Percentiles rank a stretch among this genome's conserved stretches.
phyloP scores from a whole-genome alignment of 2,329 filamentous ascomycete genomes.

The Nemania abortiva region DNA sequence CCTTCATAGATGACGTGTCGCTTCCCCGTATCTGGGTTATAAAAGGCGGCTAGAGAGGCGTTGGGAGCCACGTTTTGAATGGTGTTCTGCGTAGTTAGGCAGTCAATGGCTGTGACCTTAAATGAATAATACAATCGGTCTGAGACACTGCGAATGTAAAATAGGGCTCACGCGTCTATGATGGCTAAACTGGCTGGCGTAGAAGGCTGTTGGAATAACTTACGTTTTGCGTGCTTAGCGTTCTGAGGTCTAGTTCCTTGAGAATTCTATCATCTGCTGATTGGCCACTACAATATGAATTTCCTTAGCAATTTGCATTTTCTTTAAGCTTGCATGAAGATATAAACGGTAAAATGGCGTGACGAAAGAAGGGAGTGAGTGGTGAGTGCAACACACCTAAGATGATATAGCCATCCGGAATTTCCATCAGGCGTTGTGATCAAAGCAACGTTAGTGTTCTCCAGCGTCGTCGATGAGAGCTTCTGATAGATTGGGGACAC shows the following conservation, averaged over 20 bases:
- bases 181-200: no score
- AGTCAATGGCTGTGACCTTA: neutral
- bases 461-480: neutral
- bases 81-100: neutral
- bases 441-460: neutral
- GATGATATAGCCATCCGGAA: constrained; percentile 12
- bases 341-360: no score
- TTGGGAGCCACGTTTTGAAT: constrained; percentile 2
- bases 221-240: neutral
- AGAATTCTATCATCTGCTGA: neutral
- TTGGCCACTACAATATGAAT: neutral
- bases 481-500: constrained; percentile 16
- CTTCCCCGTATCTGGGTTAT: neutral
- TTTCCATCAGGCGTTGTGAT: constrained; percentile 4
- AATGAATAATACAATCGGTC: no score
- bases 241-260: neutral
- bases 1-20: constrained; percentile 7
- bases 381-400: neutral
- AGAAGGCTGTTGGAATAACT: neutral
- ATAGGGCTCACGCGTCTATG: no score
- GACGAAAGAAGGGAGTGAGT: no score
- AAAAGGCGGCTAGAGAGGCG: constrained; percentile 6
- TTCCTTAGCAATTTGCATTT: no score
- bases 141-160: no score
- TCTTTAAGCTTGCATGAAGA: no score